phyloP scores from a whole-genome alignment of 371 early-diverging fungal species.

The Encephalitozoon romaleae region DNA sequence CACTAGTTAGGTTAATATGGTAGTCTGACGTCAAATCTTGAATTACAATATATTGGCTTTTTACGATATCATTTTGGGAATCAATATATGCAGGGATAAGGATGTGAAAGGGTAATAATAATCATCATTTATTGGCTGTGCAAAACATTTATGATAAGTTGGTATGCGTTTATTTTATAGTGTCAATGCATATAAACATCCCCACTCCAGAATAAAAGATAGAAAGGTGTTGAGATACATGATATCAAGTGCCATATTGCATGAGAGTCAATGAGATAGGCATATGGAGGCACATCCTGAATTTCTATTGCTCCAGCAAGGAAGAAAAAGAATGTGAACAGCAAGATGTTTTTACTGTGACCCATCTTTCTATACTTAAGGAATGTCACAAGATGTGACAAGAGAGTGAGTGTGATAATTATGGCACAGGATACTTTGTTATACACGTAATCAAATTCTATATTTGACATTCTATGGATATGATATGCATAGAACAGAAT shows the following conservation, averaged over 20 bases:
- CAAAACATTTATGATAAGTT: no score
- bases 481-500: conserved; percentile 33
- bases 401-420: conserved; percentile 14
- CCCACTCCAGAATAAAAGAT: conserved; percentile 25
- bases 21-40: no score
- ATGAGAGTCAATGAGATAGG: conserved; percentile 53
- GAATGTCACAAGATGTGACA: conserved; percentile 18
- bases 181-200: conserved; percentile 18
- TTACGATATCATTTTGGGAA: no score
- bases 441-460: conserved; percentile 52
- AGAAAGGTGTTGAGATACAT: conserved; percentile 25
- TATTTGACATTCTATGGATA: conserved; percentile 41
- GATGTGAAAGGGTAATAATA: no score
- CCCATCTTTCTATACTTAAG: neutral
- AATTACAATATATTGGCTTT: no score
- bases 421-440: conserved; percentile 40
- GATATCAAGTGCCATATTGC: conserved; percentile 50
- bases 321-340: conserved; percentile 29
- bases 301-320: conserved; percentile 40
- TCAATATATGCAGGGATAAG: no score
- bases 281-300: conserved; percentile 45
- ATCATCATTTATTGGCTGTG: no score
- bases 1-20: no score
- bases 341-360: conserved; percentile 17
- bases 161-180: neutral